phyloP scores from a whole-genome alignment of 495 filamentous ascomycete species.

The Bacidia rubella region DNA sequence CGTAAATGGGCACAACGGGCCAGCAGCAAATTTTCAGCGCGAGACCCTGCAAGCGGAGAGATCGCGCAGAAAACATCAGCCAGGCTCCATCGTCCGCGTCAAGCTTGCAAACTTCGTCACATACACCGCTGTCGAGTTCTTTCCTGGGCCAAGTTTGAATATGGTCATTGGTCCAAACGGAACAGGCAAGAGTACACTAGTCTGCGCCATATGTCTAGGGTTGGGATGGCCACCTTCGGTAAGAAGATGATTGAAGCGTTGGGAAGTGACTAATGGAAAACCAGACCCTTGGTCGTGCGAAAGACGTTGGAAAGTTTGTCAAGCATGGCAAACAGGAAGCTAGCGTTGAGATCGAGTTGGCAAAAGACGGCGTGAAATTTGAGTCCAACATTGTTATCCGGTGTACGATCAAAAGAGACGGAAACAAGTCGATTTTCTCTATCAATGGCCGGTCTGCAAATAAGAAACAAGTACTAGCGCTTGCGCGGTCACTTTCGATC shows the following conservation, averaged over 20 bases:
- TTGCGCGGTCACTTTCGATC: conserved; percentile 60
- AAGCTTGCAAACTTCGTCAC: conserved; percentile 88
- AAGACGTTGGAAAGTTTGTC: conserved; percentile 76
- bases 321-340: conserved; percentile 75
- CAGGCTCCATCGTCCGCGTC: conserved; percentile 83
- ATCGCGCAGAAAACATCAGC: conserved; percentile 34
- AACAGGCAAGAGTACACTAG: conserved; percentile 92
- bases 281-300: conserved; percentile 73
- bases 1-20: conserved; percentile 4
- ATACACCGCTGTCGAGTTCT: conserved; percentile 79
- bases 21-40: conserved; percentile 1
- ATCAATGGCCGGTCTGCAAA: conserved; percentile 48
- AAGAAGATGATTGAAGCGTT: conserved; percentile 13
- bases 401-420: conserved; percentile 64
- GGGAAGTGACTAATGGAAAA: conserved; percentile 4
- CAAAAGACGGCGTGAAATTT: conserved; percentile 35
- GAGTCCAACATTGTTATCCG: conserved; percentile 55
- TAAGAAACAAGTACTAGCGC: conserved; percentile 44
- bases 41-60: conserved; percentile 10
- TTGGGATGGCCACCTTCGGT: conserved; percentile 67
- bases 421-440: conserved; percentile 62
- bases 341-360: conserved; percentile 76
- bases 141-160: conserved; percentile 82
- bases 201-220: conserved; percentile 92
- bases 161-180: conserved; percentile 99